These are phyloP conservation scores for Saccharum spontaneum DNA, from an alignment of 176 grass and related monocot genomes.

Conservation along the genomic window DNA sequence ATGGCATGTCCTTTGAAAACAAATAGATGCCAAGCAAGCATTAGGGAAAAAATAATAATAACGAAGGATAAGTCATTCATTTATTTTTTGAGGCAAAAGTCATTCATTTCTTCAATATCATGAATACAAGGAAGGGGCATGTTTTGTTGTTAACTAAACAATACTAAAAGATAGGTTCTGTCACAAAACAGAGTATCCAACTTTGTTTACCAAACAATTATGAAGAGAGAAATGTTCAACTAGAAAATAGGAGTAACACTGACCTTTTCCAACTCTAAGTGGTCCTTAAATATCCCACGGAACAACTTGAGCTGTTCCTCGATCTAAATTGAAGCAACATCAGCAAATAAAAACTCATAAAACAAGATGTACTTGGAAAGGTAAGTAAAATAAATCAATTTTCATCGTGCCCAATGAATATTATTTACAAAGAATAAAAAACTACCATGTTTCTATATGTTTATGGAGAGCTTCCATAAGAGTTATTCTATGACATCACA, in stretches of 20 bases:
- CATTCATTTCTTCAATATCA: not conserved
- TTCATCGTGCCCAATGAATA: too few relatives aligned
- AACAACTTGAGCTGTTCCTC: not conserved
- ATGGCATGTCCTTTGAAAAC: conserved; percentile 5
- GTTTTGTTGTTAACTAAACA: not conserved
- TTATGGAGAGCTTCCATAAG: too few relatives aligned
- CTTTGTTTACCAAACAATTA: not conserved
- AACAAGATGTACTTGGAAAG: too few relatives aligned
- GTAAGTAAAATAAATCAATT: too few relatives aligned
- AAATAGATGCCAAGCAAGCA: not conserved
- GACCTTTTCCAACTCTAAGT: not conserved
- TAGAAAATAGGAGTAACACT: not conserved
- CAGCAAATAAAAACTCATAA: not conserved
- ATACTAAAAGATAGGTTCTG: not conserved
- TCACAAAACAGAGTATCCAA: not conserved
- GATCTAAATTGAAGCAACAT: not conserved
- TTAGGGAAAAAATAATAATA: not conserved
- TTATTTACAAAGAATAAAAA: too few relatives aligned
- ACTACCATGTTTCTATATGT: too few relatives aligned
- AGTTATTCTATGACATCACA: too few relatives aligned
- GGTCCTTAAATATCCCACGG: not conserved
- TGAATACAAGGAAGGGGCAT: not conserved
- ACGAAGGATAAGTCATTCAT: not conserved
- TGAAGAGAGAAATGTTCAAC: not conserved
- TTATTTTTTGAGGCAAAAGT: not conserved